Percentiles rank a stretch among this genome's conserved stretches.
These are phyloP conservation scores for Trichoderma aggressivum DNA, from an alignment of 2,329 filamentous ascomycete genomes.

Conservation along the genomic window DNA sequence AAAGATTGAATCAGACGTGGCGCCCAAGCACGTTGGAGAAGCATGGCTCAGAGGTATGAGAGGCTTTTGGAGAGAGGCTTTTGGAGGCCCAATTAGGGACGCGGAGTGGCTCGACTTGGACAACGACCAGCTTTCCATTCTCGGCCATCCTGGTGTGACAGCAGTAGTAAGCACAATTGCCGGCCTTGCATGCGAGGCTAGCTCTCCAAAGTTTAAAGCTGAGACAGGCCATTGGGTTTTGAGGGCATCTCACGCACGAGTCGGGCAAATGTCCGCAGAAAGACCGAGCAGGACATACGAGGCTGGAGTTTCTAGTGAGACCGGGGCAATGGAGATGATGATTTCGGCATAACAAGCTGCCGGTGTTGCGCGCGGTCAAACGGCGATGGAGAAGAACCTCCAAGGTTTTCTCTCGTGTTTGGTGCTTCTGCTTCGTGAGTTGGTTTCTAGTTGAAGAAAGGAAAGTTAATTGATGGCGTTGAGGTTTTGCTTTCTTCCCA, in stretches of 20 bases:
- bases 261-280: slow-evolving; percentile 10
- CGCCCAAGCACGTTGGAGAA: not conserved
- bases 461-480: not conserved
- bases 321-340: not conserved
- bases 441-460: not conserved
- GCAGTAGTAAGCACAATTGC: not conserved
- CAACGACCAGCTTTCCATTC: slow-evolving; percentile 1
- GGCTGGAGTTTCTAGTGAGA: not conserved
- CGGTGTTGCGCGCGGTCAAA: not conserved
- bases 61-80: not conserved
- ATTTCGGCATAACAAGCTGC: not conserved
- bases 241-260: slow-evolving; percentile 2
- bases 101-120: not conserved
- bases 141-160: not conserved
- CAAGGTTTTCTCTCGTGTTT: not conserved
- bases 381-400: not conserved
- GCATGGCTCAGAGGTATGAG: not conserved
- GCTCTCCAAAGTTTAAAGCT: not conserved
- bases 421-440: not conserved
- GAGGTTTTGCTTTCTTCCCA: not conserved
- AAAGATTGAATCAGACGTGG: not conserved
- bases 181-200: not conserved
- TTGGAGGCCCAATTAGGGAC: not conserved
- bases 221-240: not conserved
- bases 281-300: not conserved